A percentile compares a stretch with the other conserved stretches of the same genome.
phyloP scores from a whole-genome alignment of 495 filamentous ascomycete genomes.

The Penicillium diatomitis region DNA sequence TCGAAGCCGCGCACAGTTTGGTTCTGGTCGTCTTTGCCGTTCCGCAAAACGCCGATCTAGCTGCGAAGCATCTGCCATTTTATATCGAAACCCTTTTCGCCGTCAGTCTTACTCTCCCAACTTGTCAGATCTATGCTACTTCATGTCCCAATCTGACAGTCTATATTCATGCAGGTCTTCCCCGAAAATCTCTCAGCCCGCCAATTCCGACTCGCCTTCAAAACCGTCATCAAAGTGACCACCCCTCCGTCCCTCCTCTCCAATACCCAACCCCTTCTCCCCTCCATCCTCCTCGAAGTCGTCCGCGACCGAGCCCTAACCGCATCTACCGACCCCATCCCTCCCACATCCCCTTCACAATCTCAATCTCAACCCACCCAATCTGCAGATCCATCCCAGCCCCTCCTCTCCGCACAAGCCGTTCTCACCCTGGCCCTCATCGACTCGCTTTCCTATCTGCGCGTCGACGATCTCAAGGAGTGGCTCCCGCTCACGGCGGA shows the following conservation, averaged over 20 bases:
- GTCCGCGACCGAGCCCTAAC: slow-evolving; percentile 56
- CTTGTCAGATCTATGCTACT: background rate
- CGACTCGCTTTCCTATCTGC: slow-evolving; percentile 70
- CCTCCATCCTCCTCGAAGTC: slow-evolving; percentile 74
- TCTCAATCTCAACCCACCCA: slow-evolving; percentile 19
- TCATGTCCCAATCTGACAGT: slow-evolving; percentile 6
- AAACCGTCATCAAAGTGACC: slow-evolving; percentile 77
- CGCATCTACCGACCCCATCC: slow-evolving; percentile 44
- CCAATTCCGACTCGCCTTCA: slow-evolving; percentile 91
- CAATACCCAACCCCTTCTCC: slow-evolving; percentile 60
- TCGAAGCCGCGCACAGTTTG: slow-evolving; percentile 86
- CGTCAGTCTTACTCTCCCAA: slow-evolving; percentile 21
- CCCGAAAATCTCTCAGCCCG: slow-evolving; percentile 72
- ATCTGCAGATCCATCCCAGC: slow-evolving; percentile 6
- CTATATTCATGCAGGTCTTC: slow-evolving; percentile 45
- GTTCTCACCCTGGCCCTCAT: slow-evolving; percentile 70
- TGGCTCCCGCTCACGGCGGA: slow-evolving; percentile 67
- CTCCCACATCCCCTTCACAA: slow-evolving; percentile 10
- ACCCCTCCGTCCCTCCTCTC: slow-evolving; percentile 70
- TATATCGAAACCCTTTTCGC: slow-evolving; percentile 80
- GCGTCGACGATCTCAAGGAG: slow-evolving; percentile 59
- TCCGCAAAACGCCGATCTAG: slow-evolving; percentile 62
- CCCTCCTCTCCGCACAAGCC: slow-evolving; percentile 68
- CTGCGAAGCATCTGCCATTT: slow-evolving; percentile 66
- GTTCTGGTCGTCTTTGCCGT: slow-evolving; percentile 76